A percentile compares a stretch with the other conserved stretches of the same genome.
Evolutionary conservation across 139 green algal species (phyloP).

Genomic region (Axilococcus clingmanii): DNA sequence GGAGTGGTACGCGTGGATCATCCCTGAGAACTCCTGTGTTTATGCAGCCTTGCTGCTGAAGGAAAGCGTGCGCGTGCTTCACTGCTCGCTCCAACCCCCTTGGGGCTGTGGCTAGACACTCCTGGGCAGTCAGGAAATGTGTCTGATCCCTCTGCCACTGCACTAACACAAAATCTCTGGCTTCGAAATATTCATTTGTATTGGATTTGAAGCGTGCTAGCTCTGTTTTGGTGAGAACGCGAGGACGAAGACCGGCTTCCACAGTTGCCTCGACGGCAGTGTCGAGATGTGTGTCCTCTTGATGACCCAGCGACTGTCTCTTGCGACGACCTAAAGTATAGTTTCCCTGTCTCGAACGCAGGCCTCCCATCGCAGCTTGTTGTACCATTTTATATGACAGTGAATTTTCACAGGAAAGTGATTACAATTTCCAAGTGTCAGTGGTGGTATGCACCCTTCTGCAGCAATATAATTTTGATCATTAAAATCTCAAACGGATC

Average conservation of each 20-base stretch:
- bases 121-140: slow-evolving; percentile 20
- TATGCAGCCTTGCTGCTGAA: slow-evolving; percentile 55
- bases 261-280: no score
- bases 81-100: slow-evolving; percentile 8
- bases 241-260: slow-evolving; percentile 33
- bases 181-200: slow-evolving; percentile 31
- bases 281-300: no score
- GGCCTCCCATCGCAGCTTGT: no score
- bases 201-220: slow-evolving; percentile 23
- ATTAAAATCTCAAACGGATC: no score
- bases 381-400: no score
- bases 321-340: no score
- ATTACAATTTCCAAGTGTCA: no score
- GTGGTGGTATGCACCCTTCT: no score
- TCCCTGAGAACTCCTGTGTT: slow-evolving; percentile 49
- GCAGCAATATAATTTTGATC: no score
- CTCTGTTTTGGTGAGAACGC: slow-evolving; percentile 35
- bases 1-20: slow-evolving; percentile 17
- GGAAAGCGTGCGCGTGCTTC: slow-evolving; percentile 35
- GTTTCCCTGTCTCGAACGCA: no score
- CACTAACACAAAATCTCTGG: slow-evolving; percentile 35
- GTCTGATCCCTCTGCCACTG: slow-evolving; percentile 35
- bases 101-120: slow-evolving; percentile 21
- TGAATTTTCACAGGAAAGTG: no score
- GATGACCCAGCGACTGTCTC: no score